Conservation (phyloP, 2,329 filamentous ascomycete genomes). For the Calonectria hongkongensis region DNA sequence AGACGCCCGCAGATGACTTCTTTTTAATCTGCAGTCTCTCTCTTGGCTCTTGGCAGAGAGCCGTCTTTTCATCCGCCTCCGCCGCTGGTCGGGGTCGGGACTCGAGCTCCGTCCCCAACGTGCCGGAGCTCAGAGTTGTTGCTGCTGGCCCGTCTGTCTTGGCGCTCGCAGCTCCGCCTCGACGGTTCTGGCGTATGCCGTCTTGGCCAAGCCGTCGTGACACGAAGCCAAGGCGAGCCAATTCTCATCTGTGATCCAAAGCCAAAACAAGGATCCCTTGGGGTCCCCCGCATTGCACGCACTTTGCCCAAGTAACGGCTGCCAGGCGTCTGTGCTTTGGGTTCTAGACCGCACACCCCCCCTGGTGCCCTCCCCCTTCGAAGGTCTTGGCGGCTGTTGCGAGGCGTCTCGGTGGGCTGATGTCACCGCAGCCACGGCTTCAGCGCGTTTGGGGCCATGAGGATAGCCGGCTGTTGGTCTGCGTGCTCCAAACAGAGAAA, state of each 20-base stretch:
- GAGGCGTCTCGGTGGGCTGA: slow-evolving; percentile 28
- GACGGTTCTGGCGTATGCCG: slow-evolving; percentile 24
- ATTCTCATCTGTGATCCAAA: slow-evolving; percentile 25
- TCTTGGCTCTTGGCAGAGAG: neutral
- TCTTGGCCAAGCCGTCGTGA: slow-evolving; percentile 33
- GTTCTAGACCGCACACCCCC: slow-evolving; percentile 9
- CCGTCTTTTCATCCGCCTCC: neutral
- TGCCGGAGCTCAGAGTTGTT: neutral
- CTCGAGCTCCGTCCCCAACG: neutral
- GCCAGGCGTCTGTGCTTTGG: slow-evolving; percentile 3
- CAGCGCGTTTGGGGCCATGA: neutral
- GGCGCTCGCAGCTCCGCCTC: slow-evolving; percentile 5
- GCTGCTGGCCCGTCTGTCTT: neutral
- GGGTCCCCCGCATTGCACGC: slow-evolving; percentile 32
- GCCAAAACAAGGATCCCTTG: slow-evolving; percentile 19
- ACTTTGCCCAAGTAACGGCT: slow-evolving; percentile 1
- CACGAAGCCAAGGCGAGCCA: slow-evolving; percentile 8
- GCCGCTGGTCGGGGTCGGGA: slow-evolving; percentile 2
- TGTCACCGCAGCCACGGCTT: slow-evolving; percentile 18
- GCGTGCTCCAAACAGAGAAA: neutral
- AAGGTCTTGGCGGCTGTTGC: neutral
- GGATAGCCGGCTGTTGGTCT: neutral
- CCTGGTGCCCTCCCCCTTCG: neutral
- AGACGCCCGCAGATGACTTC: slow-evolving; percentile 3
- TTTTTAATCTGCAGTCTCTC: neutral